phyloP scores from a whole-genome alignment of 164 flowering plant genomes.

The Aristolochia fimbriata region DNA sequence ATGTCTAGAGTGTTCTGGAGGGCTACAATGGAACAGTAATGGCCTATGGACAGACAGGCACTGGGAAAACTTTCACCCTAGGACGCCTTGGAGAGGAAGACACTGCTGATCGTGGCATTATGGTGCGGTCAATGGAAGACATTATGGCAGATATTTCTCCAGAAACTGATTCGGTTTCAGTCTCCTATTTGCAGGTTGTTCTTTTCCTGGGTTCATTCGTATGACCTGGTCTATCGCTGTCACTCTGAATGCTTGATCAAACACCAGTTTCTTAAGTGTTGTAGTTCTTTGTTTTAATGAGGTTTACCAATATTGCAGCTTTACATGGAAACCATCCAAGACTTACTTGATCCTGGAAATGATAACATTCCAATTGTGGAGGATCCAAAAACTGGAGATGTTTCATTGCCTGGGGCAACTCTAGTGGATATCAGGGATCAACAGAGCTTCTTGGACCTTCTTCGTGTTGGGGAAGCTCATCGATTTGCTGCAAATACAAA shows the following conservation, averaged over 20 bases:
- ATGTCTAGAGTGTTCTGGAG: conserved; percentile 80
- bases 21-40: conserved; percentile 97
- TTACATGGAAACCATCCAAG: conserved; percentile 97
- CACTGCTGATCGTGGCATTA: conserved; percentile 85
- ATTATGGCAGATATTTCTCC: conserved; percentile 59
- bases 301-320: conserved; percentile 38
- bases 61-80: conserved; percentile 93
- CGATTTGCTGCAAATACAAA: conserved; percentile 96
- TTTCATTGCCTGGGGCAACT: conserved; percentile 86
- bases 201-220: not conserved
- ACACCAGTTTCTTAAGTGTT: too few species aligned
- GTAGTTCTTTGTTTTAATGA: too few species aligned
- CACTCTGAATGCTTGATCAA: too few species aligned
- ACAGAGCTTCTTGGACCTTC: conserved; percentile 69
- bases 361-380: conserved; percentile 84
- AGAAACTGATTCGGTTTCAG: conserved; percentile 70
- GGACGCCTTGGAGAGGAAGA: conserved; percentile 95
- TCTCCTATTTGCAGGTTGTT: conserved; percentile 85
- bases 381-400: conserved; percentile 94
- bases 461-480: conserved; percentile 82
- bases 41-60: conserved; percentile 99
- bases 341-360: conserved; percentile 83
- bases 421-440: conserved; percentile 71
- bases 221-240: not conserved
- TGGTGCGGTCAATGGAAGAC: conserved; percentile 97